Evolutionary conservation across 148 eudicot species (phyloP), one percentile per base, ranked within the genome.

Genomic region (Arbutus unedo): DNA sequence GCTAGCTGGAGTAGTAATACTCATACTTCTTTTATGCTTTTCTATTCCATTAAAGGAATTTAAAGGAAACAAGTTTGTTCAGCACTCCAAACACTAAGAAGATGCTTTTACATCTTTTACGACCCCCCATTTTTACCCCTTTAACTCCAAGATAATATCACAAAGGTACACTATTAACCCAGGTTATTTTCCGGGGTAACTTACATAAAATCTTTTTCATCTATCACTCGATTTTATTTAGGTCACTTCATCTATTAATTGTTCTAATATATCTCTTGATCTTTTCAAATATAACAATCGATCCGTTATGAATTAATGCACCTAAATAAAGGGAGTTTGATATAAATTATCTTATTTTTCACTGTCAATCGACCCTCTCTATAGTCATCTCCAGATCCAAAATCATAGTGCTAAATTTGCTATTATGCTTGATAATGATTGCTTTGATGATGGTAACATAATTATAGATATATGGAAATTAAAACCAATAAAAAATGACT

Each of bases 381-480:
- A 31, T 31, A 31, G 0, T 31, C 38, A 31, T 31, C 38, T 31
- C 49, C 67, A 71, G 72, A 16, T 45, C 50, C 48, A 44, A 77
- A 79, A 77, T 78, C 82, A 80, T 76, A 80, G 84, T 85, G 85
- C 85, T 62, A 80, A 31, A 57, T 80, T 76, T 81, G 85, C 85
- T 79, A 70, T 75, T 83, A 79, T 87, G 77, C 82, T 84, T 84
- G 88, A 89, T 78, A 89, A 90, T 86, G 91, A 92, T 89, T 89
- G 86, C 89, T 81, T 81, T 56, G 62, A 72, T 81, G 77, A 88
- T 86, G 86, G 90, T 86, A 87, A 83, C 88, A 83, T 81, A 84
- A 89, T 87, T 81, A 89, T 81, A 87, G 77, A 85, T 57, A 74
- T 44, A 82, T 25, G 74, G 83, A 84, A 85, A 31, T 31, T 31